Evolutionary conservation across 805 yeast species (phyloP), one percentile per base, ranked within the genome.

Genomic region (Saccharomycopsis fodiens): DNA sequence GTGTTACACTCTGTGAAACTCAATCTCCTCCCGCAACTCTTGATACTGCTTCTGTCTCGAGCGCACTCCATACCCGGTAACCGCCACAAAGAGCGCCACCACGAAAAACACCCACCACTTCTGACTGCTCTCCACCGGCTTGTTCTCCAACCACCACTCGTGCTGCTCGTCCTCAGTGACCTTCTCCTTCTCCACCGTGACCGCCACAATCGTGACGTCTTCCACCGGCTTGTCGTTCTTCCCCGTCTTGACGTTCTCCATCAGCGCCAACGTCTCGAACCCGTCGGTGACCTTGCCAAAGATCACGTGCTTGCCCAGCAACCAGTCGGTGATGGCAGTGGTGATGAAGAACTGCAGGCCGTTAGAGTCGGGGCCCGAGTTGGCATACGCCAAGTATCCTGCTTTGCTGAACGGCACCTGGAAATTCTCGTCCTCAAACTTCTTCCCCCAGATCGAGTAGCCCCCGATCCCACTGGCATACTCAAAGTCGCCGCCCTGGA

Each of bases 401-500:
- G 80, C 75, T 63, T 78, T 76, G 62, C 76, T 82, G 60, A 82
- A 87, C 63, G 73, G 76, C 54, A 82, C 59, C n/a, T 59, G 54
- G 56, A 82, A 66, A 78, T 79, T 84, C 70, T 88, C 97, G 61
- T 88, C 96, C 3, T 68, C 71, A 58, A 87, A 81, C 57, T 70
- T 72, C 46, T 67, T 67, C 25, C 95, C 96, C 63, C 78, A 84
- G 55, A 86, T 80, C 22, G 94, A 83, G 55, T 71, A 70, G 12
- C 96, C 95, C 21, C 94, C 95, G 45, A 76, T 70, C 13, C 91
- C 89, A 54, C 72, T 69, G 34, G 63, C 64, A 21, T 71, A 73
- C 53, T 83, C 79, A 59, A 82, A 79, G 63, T 86, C 91, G 52
- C 96, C 96, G 47, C 95, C 95, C 66, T 85, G 95, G 55, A 88